These are phyloP conservation scores for Rhodotorula kratochvilovae DNA, from an alignment of 768 basidiomycete species.

Conservation along the genomic window DNA sequence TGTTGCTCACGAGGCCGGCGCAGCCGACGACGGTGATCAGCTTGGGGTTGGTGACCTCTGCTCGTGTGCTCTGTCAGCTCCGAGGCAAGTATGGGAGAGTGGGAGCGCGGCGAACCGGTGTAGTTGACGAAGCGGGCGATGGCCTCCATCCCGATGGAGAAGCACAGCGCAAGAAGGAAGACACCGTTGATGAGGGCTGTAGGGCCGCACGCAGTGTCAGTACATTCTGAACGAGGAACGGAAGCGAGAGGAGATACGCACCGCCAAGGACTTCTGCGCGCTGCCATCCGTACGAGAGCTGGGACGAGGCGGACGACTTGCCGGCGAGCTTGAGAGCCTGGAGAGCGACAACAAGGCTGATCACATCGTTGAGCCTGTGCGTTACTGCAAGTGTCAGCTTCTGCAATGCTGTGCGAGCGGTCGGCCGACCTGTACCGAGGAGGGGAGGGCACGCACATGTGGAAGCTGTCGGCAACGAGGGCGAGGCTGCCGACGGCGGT, in stretches of 20 bases:
- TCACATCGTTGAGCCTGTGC: conserved; percentile 63
- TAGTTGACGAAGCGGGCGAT: conserved; percentile 80
- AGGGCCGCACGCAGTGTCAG: not conserved
- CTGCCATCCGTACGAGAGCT: conserved; percentile 99
- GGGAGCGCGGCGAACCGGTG: conserved; percentile 56
- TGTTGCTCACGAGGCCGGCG: conserved; percentile 81
- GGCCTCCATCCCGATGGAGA: conserved; percentile 90
- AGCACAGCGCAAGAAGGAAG: conserved; percentile 91
- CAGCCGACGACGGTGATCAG: conserved; percentile 85
- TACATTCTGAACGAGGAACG: not conserved
- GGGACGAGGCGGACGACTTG: conserved; percentile 56
- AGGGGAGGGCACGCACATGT: conserved; percentile 62
- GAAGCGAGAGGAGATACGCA: not conserved
- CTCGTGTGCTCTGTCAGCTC: not conserved
- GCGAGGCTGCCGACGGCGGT: conserved; percentile 43
- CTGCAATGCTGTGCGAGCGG: no score
- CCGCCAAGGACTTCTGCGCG: conserved; percentile 56
- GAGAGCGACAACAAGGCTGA: conserved; percentile 84
- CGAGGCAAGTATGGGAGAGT: not conserved
- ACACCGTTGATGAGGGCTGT: conserved; percentile 87
- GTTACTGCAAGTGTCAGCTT: not conserved
- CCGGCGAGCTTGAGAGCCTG: conserved; percentile 88
- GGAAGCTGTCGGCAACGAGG: conserved; percentile 92
- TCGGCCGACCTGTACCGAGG: no score
- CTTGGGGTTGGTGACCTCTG: conserved; percentile 83